Evolutionary conservation across 495 filamentous ascomycete genomes (phyloP), one percentile per base, ranked within the genome.

Genomic region (Penicillium silybi): DNA sequence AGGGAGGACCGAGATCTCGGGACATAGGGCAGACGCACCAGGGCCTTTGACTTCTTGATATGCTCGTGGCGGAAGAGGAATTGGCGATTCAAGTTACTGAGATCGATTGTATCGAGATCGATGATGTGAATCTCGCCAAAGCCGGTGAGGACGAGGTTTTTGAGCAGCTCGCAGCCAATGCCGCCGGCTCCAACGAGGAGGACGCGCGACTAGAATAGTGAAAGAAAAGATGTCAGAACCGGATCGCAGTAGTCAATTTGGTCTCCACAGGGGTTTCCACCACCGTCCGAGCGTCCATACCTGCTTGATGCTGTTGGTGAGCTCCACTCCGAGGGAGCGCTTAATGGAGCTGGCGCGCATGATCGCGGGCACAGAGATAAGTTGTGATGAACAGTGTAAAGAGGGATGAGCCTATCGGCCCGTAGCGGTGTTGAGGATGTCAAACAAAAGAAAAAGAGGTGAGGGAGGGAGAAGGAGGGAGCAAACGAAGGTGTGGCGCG

Each of bases 61-160:
- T 99, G 93, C 62, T 97, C 91, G 60, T 92, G 87, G 40, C 92
- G 82, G 72, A 99, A 99, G 43, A 99, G 85, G 60, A 99, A 99
- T 65, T 99, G 93, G 16, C 93, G 89, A 62, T 99, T 99, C 42
- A 99, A 79, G 61, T 99, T 99, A 74, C 89, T 95, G 5, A 99
- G 76, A 60, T 99, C 93, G 66, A 99, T 97, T 0, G 93, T 99
- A 65, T 99, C 93, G 27, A 99, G 85, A 66, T 99, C 93, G 56
- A 99, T 89, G 44, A 99, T 85, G 67, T 97, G 91, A 41, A 97
- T 83, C 72, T 96, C 90, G 41, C 91, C 91, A 60, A 97, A 97
- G 57, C 95, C 95, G 44, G 86, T 88, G 20, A 95, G 82, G 46
- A 92, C 89, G 49, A 99, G 85, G 71, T 97, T 95, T 78, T 99